Base-by-base conservation (phyloP, 768 basidiomycete species). In the Tephrocybe sp. region DNA sequence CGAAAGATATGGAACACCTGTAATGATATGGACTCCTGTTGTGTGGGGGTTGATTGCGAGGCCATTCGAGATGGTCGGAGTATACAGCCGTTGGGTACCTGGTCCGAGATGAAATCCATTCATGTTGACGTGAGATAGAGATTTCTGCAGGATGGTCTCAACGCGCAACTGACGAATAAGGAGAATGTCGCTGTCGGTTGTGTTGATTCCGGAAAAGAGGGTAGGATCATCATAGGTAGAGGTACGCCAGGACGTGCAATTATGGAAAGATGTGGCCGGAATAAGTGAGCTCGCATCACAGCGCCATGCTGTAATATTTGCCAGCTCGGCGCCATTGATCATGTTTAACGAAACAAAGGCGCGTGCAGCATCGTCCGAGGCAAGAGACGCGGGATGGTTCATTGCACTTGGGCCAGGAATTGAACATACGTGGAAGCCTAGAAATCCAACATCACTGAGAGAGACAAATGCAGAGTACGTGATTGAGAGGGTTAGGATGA, bases 161-260 rank as follows among this genome's bases (percentile, higher is more conserved):
- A 50, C 47, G 0, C 25, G 28, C 10, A 63, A 53, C 23, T 58
- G 57, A 23, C 55, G 57, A 1, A 57, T 55, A 55, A 63, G 59
- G 23, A 65, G 58, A 34, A 58, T 50, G 28, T 58, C 64, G 23
- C 58, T 59, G 34, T 65, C 64, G 3, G 64, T 62, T 4, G 56
- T 50, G 28, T 65, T 65, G 11, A 63, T 28, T 7, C 26, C 47
- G 12, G 12, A 8, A 46, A 60, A 63, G 24, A 59, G 25, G 11
- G 45, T 50, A 14, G 26, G 25, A n/a, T 65, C 62, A 24, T 47
- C 60, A 21, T 56, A 62, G 4, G 64, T 65, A 0, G 55, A 55
- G 48, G 63, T 65, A 21, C 44, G 51, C 62, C 62, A 65, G 6
- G 49, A 26, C 4, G 54, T 58, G 41, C 64, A 65, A 18, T 48